These are phyloP conservation scores for Penicillium hesseltinei DNA, from an alignment of 2,329 filamentous ascomycete species.

Conservation along the genomic window DNA sequence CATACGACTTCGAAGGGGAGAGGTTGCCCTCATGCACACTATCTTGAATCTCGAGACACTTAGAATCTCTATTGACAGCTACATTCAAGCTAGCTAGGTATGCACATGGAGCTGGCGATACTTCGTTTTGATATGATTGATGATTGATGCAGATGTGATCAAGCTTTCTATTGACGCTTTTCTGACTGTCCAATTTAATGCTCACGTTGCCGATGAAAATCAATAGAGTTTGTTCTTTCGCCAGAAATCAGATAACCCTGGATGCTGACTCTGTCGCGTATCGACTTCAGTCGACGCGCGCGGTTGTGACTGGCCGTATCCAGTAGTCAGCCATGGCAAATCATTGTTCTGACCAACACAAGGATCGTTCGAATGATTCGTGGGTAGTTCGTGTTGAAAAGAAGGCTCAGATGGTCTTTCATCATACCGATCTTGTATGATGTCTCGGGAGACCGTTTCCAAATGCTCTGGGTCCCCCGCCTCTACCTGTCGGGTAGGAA, in stretches of 20 bases:
- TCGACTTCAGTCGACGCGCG: not conserved
- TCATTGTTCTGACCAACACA: not conserved
- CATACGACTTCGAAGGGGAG: too few species aligned
- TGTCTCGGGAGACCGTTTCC: not conserved
- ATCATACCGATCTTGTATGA: not conserved
- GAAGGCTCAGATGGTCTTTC: not conserved
- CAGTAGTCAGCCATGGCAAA: not conserved
- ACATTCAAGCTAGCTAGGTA: not conserved
- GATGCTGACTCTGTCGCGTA: not conserved
- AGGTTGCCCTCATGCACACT: not conserved
- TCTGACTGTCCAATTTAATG: conserved; percentile 12
- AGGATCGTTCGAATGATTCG: not conserved
- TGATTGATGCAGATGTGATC: not conserved
- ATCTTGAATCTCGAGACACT: not conserved
- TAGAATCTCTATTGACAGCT: not conserved
- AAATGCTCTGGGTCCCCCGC: not conserved
- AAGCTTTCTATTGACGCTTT: not conserved
- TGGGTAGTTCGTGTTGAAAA: not conserved
- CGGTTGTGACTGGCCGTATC: not conserved
- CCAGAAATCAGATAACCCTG: conserved; percentile 19
- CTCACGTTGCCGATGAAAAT: not conserved
- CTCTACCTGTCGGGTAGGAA: not conserved
- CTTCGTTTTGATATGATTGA: not conserved
- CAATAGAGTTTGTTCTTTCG: conserved; percentile 29
- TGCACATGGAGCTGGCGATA: not conserved